Evolutionary conservation across 2,329 filamentous ascomycete species (phyloP), one percentile per base, ranked within the genome.

Genomic region (Alternaria longipes): DNA sequence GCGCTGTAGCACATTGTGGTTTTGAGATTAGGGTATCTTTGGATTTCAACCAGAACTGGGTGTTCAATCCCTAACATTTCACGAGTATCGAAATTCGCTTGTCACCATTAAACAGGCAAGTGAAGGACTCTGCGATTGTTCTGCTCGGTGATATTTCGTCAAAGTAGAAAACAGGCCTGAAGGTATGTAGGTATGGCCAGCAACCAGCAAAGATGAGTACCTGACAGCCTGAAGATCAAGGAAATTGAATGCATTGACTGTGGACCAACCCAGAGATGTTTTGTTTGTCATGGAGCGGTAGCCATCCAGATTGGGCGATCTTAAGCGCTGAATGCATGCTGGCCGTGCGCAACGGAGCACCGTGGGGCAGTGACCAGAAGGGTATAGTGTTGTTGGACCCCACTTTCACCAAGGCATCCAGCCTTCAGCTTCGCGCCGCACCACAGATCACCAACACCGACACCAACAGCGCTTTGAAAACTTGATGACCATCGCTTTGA

Each of bases 401-500:
- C 40, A 32, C 40, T 24, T 42, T 24, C 40, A 42, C 51, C 14
- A 30, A 30, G 28, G 40, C 26, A 42, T 16, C 28, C 28, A n/a
- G 28, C 32, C 32, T 36, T 47, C 20, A 30, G 45, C 42, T 55
- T 34, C 16, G 20, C 20, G 46, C 8, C 3, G 32, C 32, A 36
- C 20, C 42, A 38, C 14, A 11, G 8, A 26, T 24, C 22, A 40
- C 24, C 45, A n/a, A 22, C 44, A 42, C 52, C 20, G 26, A 38
- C 45, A 28, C 5, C 24, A 34, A 38, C 51, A 34, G 40, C 16
- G 34, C n/a, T 32, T n/a, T 7, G n/a, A 18, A 58, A 36, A 26
- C 36, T 52, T 40, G 16, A 63, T 63, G 60, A 53, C 1, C 20
- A 40, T 20, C n/a, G 16, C 3, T n/a, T n/a, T 4, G 40, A 38